Conservation (phyloP, 768 basidiomycete genomes). For the Mycena galericulata region DNA sequence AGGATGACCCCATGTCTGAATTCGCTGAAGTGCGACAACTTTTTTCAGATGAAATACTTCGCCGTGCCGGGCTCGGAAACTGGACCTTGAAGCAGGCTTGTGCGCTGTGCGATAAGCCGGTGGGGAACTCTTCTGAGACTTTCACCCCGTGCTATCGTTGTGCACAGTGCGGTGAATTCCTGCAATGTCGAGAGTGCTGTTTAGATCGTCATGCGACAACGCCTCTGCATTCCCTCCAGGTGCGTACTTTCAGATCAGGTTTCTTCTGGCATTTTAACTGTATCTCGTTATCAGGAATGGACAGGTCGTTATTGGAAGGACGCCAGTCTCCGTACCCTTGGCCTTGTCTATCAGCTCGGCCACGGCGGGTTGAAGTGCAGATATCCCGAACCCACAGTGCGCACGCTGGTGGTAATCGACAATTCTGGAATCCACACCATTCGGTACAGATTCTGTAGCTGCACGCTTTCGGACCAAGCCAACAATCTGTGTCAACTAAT, state of each 20-base stretch:
- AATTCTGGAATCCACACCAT: constrained; percentile 20
- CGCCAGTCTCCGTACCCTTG: background rate
- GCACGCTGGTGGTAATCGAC: constrained; percentile 27
- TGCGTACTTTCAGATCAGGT: background rate
- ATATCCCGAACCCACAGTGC: background rate
- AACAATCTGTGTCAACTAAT: constrained; percentile 14
- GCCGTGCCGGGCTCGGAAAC: constrained; percentile 11
- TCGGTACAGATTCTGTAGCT: constrained; percentile 23
- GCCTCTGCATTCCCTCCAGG: constrained; percentile 1
- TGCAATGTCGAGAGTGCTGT: constrained; percentile 17
- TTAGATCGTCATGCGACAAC: background rate
- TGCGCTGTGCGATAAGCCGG: background rate
- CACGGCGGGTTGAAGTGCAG: constrained; percentile 24
- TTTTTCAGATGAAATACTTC: constrained; percentile 5
- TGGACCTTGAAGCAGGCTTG: background rate
- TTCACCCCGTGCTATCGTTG: constrained; percentile 9
- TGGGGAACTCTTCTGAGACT: background rate
- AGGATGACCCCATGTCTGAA: constrained; percentile 15
- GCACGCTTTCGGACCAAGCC: background rate
- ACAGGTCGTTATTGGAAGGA: constrained; percentile 20
- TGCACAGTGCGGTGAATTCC: constrained; percentile 2
- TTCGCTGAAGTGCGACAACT: background rate
- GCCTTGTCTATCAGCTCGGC: constrained; percentile 32
- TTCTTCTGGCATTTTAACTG: background rate
- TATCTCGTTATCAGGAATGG: constrained; percentile 23